Evolutionary conservation across 257 asterid genomes (phyloP).

Genomic region (Solanum medicagineum): DNA sequence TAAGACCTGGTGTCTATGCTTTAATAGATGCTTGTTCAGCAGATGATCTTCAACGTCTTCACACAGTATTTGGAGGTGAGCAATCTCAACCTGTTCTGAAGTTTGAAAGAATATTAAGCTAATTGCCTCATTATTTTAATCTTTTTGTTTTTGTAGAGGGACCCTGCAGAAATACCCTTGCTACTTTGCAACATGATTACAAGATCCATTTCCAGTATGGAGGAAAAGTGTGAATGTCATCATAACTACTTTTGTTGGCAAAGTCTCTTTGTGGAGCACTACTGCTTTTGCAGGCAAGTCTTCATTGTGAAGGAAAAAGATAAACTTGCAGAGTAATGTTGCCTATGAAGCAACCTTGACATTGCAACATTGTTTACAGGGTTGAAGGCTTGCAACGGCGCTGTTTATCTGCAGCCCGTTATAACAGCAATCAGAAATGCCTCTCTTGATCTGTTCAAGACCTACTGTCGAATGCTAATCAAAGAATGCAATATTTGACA

Average conservation of each 20-base stretch:
- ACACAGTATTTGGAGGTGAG: conserved; percentile 78
- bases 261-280: not conserved
- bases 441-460: not conserved
- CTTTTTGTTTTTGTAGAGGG: conserved; percentile 49
- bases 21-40: conserved; percentile 69
- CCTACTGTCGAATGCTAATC: not conserved
- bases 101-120: not conserved
- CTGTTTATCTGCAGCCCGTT: not conserved
- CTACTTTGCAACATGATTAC: conserved; percentile 64
- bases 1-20: conserved; percentile 79
- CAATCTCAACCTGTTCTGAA: not conserved
- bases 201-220: conserved; percentile 58
- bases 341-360: not conserved
- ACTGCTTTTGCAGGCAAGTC: not conserved
- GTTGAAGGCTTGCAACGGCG: not conserved
- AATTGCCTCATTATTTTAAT: not conserved
- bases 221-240: conserved; percentile 65
- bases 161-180: conserved; percentile 78
- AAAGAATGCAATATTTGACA: not conserved
- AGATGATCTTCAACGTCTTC: conserved; percentile 76
- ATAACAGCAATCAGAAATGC: not conserved
- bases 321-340: not conserved
- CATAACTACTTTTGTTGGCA: not conserved
- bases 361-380: not conserved
- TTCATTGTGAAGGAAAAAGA: not conserved